Base-by-base conservation (phyloP, 495 filamentous ascomycete species). In the Podospora bellae-mahoneyi region DNA sequence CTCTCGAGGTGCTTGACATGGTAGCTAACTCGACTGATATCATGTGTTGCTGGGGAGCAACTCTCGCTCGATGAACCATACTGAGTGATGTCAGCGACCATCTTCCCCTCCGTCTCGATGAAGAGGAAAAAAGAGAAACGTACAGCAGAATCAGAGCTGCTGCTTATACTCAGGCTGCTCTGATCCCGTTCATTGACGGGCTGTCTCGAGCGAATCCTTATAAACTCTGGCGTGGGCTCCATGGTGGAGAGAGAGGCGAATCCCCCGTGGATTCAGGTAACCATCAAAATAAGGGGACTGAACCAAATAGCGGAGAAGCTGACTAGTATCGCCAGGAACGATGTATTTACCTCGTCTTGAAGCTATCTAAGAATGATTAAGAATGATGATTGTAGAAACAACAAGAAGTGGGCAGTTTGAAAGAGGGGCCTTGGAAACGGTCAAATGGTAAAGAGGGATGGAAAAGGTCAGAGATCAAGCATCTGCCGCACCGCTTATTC, bases 1-100 rank as follows among this genome's bases (percentile, higher is more conserved):
- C 78, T 78, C 39, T 79, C 78, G 16, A 85, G 74, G 64, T 84
- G 78, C 69, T 83, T 82, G 59, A 85, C 79, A 77, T 84, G 83
- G 64, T 81, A 85, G 73, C 73, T 84, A 27, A 83, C 80, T n/a
- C 83, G 79, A 64, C 81, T 82, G 58, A 81, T 82, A 66, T 85
- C 82, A 72, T 85, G 83, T 30, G 83, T 85, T 48, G 80, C 80
- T 39, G 80, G 69, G 7, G 75, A 74, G n/a, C 74, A 77, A 57
- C 73, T 75, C 28, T 80, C 77, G 65, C 75, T 75, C 60, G 75
- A 76, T 15, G 81, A 82, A 68, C 81, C 81, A 72, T 83, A 83
- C 81, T 83, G 60, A 64, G 55, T 62, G 62, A 28, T 60, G 66
- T 72, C 27, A 73, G 72, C 53, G 27, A 60, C 5, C 23, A 26